Percentiles rank a stretch among this genome's conserved stretches.
Evolutionary conservation across 306 rosid species (phyloP).

Genomic region (Quillaja saponaria): DNA sequence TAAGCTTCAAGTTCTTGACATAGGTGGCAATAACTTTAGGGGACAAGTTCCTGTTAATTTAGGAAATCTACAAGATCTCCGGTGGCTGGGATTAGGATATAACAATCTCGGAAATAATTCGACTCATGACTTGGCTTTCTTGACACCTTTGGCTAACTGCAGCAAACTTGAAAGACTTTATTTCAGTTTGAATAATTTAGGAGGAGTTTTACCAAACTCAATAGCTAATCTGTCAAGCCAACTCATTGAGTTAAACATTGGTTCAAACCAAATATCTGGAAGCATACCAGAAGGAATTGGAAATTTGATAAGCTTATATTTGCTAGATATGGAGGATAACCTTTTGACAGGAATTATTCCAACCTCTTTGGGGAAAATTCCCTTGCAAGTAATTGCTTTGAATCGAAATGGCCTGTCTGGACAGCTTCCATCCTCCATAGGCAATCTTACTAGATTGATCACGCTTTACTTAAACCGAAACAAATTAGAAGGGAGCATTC

Average conservation of each 20-base stretch:
- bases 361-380: constrained; percentile 10
- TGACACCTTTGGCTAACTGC: no score
- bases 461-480: neutral
- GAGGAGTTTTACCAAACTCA: no score
- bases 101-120: constrained; percentile 28
- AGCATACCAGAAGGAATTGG: constrained; percentile 28
- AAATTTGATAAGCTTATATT: constrained; percentile 16
- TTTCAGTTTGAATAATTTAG: no score
- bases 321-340: neutral
- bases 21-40: neutral
- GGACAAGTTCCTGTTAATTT: no score
- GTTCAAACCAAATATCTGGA: constrained; percentile 26
- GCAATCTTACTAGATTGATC: constrained; percentile 12
- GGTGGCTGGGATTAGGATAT: neutral
- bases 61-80: neutral
- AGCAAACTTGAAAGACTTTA: no score
- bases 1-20: constrained; percentile 32
- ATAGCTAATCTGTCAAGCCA: constrained; percentile 33
- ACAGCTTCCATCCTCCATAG: constrained; percentile 30
- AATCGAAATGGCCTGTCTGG: constrained; percentile 20
- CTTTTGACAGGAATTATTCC: constrained; percentile 32
- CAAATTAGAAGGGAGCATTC: constrained; percentile 27
- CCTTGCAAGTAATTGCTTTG: neutral
- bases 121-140: constrained; percentile 24
- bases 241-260: neutral